phyloP scores from a whole-genome alignment of 805 yeast genomes.

The Suhomyces sp. region DNA sequence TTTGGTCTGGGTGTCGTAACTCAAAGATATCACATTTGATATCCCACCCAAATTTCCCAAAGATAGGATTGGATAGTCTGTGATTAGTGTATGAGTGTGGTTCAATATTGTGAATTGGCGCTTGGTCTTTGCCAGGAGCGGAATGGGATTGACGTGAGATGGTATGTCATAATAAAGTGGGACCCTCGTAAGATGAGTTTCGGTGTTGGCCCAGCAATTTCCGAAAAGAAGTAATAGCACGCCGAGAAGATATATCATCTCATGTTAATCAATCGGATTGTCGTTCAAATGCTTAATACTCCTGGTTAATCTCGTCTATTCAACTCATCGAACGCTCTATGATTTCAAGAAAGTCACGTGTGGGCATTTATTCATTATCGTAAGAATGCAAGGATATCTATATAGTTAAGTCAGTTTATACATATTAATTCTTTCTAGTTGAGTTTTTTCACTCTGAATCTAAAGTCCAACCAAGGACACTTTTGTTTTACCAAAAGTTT shows the following conservation, averaged over 20 bases:
- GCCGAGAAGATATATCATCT: slow-evolving; percentile 3
- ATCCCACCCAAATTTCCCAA: slow-evolving; percentile 5
- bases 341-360: background rate
- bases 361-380: background rate
- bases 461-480: background rate
- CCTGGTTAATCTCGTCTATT: background rate
- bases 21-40: slow-evolving; percentile 3
- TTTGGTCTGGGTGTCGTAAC: slow-evolving; percentile 6
- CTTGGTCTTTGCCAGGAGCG: background rate
- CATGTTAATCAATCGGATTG: background rate
- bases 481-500: background rate
- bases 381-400: background rate
- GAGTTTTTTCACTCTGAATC: background rate
- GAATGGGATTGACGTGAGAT: slow-evolving; percentile 7
- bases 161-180: slow-evolving; percentile 38
- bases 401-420: background rate
- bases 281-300: background rate
- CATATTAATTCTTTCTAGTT: background rate
- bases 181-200: slow-evolving; percentile 26
- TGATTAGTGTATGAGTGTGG: slow-evolving; percentile 18
- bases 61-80: slow-evolving; percentile 25
- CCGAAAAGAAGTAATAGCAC: background rate
- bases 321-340: background rate
- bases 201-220: slow-evolving; percentile 33
- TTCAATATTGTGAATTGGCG: slow-evolving; percentile 14